Evolutionary conservation across 306 rosid genomes (phyloP), one percentile per base, ranked within the genome.

Genomic region (Pyrus communis): DNA sequence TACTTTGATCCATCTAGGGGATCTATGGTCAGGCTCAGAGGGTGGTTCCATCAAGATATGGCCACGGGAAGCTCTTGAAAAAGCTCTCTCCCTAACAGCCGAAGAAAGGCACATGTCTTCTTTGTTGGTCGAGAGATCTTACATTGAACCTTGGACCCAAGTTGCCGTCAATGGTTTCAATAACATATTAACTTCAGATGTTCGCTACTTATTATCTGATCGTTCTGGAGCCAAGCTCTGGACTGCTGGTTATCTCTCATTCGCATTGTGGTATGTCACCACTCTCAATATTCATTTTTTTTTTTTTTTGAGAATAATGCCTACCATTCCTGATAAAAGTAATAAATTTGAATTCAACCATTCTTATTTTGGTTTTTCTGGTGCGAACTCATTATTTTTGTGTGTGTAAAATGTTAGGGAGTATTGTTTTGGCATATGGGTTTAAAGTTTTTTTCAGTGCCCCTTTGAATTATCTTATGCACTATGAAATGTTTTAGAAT

Each of bases 11-110:
- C 14, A 58, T 85, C n/a, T 80, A 95, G 98, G 97, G 72, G 98
- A 95, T 85, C 80, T 95, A 64, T 95, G 98, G 98, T 95, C 97
- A 40, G 97, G 97, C 87, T 92, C 96, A 11, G 98, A 95, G 82
- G 96, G 91, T 58, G 98, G 98, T 60, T 82, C 14, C 71, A 82
- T 92, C 73, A 92, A 87, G 83, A 87, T 92, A 84, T 95, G 98
- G 98, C 91, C 98, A 19, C 92, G 92, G 92, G 97, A 95, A 83
- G 87, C 96, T 60, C 75, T 92, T 83, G 93, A 90, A 79, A 92
- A 86, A 78, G 86, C 97, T 51, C 81, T 90, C 45, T 86, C 84
- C 75, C 77, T 85, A 69, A 88, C 86, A 1, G 35, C 75, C 55
- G 92, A 85, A 77, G 97, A 92, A 86, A 89, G 90, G 73, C 97